Conservation (phyloP, 2,329 filamentous ascomycete genomes). For the Ilyonectria mors-panacis region DNA sequence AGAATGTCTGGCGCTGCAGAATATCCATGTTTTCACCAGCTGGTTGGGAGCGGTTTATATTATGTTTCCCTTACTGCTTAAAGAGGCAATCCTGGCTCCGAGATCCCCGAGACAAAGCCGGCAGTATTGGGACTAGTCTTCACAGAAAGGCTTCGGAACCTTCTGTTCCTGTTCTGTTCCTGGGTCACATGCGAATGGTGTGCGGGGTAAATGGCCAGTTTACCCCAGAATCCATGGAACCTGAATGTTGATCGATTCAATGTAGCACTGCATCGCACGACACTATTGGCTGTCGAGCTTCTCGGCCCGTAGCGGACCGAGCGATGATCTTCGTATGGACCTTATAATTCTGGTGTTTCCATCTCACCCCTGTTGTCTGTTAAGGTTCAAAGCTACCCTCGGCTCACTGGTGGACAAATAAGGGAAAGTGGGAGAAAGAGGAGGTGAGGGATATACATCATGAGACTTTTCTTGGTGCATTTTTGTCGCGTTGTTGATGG, state of each 20-base stretch:
- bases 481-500: no score
- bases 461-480: not conserved
- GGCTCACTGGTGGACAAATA: not conserved
- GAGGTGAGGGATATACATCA: not conserved
- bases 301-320: conserved; percentile 21
- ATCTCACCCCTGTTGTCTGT: not conserved
- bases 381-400: not conserved
- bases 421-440: not conserved
- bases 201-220: conserved; percentile 17
- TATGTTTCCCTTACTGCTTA: not conserved
- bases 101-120: conserved; percentile 1
- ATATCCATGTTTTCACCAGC: not conserved
- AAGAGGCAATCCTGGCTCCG: conserved; percentile 6
- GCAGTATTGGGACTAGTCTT: not conserved
- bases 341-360: not conserved
- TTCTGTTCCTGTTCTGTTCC: not conserved
- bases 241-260: conserved; percentile 5
- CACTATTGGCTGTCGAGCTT: not conserved
- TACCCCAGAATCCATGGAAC: conserved; percentile 11
- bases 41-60: not conserved
- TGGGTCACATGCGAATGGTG: conserved; percentile 9
- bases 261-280: not conserved
- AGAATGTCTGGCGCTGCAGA: not conserved
- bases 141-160: not conserved
- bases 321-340: not conserved